Conservation (phyloP, 1,284 basidiomycete genomes). For the Fomitiporia mediterranea region DNA sequence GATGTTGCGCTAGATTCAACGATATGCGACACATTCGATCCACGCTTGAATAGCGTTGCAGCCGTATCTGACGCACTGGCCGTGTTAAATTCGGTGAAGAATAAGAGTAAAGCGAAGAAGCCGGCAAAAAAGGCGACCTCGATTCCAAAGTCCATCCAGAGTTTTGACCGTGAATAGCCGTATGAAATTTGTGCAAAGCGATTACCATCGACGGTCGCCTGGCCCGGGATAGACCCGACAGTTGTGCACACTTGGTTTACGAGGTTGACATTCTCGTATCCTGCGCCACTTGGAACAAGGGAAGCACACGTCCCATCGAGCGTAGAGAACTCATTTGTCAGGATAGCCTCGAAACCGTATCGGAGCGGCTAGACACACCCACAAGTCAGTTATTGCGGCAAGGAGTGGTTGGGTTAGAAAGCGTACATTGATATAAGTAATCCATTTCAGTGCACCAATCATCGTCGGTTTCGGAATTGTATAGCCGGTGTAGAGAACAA, state of each 20-base stretch:
- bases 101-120: slow-evolving; percentile 43
- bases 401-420: neutral
- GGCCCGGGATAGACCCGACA: slow-evolving; percentile 25
- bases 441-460: slow-evolving; percentile 42
- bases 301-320: slow-evolving; percentile 38
- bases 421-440: slow-evolving; percentile 42
- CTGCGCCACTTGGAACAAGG: slow-evolving; percentile 44
- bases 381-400: neutral
- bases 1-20: slow-evolving; percentile 10
- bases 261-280: slow-evolving; percentile 39
- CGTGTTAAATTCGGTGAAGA: slow-evolving; percentile 48
- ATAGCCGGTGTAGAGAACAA: slow-evolving; percentile 45
- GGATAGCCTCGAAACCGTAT: slow-evolving; percentile 45
- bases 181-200: slow-evolving; percentile 38
- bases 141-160: slow-evolving; percentile 60
- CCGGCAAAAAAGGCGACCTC: slow-evolving; percentile 45
- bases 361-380: slow-evolving; percentile 33
- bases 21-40: slow-evolving; percentile 18
- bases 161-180: slow-evolving; percentile 44
- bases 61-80: slow-evolving; percentile 29
- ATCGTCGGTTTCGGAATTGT: slow-evolving; percentile 28
- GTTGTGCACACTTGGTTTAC: slow-evolving; percentile 28
- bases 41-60: slow-evolving; percentile 39
- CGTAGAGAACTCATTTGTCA: slow-evolving; percentile 52
- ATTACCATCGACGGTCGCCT: slow-evolving; percentile 27